Evolutionary conservation across 257 asterid genomes (phyloP).

Genomic region (Fraxinus excelsior): DNA sequence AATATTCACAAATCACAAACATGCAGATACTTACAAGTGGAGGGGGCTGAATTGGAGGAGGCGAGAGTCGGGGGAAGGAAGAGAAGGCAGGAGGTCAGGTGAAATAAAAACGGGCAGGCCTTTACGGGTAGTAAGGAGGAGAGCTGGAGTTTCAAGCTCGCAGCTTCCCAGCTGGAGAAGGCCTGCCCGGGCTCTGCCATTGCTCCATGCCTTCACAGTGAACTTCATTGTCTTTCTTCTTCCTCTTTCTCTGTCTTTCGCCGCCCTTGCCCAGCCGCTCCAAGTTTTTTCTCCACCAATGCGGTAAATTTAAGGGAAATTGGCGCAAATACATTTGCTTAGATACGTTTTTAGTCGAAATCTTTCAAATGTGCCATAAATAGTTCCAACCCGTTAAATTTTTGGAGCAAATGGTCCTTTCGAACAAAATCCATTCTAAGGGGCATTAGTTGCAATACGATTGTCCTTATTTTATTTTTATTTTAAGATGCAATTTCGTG

Average conservation of each 20-base stretch:
- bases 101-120: conserved; percentile 84
- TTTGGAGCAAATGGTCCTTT: too few relatives aligned
- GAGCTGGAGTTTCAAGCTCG: conserved; percentile 81
- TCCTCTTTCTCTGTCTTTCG: not conserved
- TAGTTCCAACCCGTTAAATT: too few relatives aligned
- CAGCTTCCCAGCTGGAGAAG: conserved; percentile 56
- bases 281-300: not conserved
- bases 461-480: too few relatives aligned
- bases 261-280: not conserved
- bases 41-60: conserved; percentile 84
- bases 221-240: conserved; percentile 57
- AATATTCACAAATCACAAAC: not conserved
- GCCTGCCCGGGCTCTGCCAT: conserved; percentile 78
- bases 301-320: not conserved
- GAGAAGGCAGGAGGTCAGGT: conserved; percentile 84
- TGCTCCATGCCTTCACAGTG: conserved; percentile 61
- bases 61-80: conserved; percentile 74
- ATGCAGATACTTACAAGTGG: conserved; percentile 55
- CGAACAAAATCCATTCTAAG: too few relatives aligned
- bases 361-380: too few relatives aligned
- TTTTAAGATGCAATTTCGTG: too few relatives aligned
- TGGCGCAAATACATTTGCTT: too few relatives aligned
- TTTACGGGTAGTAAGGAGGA: conserved; percentile 79
- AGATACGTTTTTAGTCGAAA: too few relatives aligned
- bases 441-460: too few relatives aligned